phyloP scores from a whole-genome alignment of 306 rosid genomes.

The Benincasa hispida region DNA sequence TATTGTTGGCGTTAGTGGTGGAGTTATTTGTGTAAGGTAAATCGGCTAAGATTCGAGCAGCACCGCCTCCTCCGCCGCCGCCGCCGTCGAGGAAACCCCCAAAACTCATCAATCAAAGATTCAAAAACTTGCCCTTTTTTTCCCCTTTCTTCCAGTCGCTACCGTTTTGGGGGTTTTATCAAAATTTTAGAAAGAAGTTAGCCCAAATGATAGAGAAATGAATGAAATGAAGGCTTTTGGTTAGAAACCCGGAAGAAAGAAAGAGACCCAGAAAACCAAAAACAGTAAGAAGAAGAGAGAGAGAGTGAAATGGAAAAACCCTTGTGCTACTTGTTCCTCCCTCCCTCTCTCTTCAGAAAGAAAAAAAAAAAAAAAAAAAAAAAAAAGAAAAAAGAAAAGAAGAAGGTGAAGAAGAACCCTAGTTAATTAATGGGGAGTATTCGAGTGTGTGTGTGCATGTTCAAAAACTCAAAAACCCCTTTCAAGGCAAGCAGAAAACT shows the following conservation, averaged over 20 bases:
- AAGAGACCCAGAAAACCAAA: background rate
- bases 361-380: background rate
- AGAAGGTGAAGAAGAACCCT: slow-evolving; percentile 41
- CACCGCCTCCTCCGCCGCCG: slow-evolving; percentile 36
- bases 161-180: background rate
- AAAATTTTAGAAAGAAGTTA: background rate
- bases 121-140: background rate
- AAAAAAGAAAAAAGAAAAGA: slow-evolving; percentile 16
- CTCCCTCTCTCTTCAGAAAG: background rate
- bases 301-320: background rate
- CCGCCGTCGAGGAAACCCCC: slow-evolving; percentile 72
- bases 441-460: slow-evolving; percentile 43
- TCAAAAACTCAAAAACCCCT: background rate
- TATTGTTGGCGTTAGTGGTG: slow-evolving; percentile 13
- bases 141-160: background rate
- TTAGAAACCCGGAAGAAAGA: background rate
- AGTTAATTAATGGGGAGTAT: slow-evolving; percentile 7
- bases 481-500: slow-evolving; percentile 6
- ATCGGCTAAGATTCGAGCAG: slow-evolving; percentile 51
- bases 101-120: slow-evolving; percentile 78
- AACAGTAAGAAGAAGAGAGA: slow-evolving; percentile 26
- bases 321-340: slow-evolving; percentile 25
- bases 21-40: slow-evolving; percentile 26
- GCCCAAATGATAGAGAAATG: background rate
- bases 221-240: background rate